A percentile compares a stretch with the other conserved stretches of the same genome.
Evolutionary conservation across 2,329 filamentous ascomycete genomes (phyloP).

Genomic region (Nothophaeocryptopus gaeumannii): DNA sequence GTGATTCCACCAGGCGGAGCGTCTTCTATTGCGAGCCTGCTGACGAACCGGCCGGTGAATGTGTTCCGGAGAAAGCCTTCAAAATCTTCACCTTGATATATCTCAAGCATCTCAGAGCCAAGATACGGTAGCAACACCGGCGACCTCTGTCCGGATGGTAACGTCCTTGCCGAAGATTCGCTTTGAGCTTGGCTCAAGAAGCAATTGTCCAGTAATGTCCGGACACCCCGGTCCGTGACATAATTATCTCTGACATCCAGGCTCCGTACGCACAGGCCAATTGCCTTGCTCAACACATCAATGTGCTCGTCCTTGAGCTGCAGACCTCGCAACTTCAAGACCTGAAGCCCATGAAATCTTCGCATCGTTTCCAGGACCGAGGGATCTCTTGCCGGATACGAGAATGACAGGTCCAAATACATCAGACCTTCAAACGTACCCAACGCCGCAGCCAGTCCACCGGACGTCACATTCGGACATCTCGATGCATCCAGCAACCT

Average conservation of each 20-base stretch:
- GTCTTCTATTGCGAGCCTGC: conserved; percentile 56
- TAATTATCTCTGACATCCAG: conserved; percentile 58
- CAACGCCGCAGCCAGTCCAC: conserved; percentile 52
- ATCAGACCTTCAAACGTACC: conserved; percentile 53
- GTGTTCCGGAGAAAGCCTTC: conserved; percentile 52
- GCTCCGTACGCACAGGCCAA: conserved; percentile 53
- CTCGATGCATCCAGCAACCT: conserved; percentile 56
- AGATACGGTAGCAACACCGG: conserved; percentile 37
- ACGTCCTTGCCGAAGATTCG: background rate
- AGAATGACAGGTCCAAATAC: conserved; percentile 58
- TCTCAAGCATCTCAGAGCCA: conserved; percentile 39
- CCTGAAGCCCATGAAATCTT: conserved; percentile 51
- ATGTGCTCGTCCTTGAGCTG: conserved; percentile 54
- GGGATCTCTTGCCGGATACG: conserved; percentile 31
- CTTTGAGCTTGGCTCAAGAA: conserved; percentile 32
- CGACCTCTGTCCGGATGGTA: conserved; percentile 19
- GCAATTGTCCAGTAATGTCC: conserved; percentile 52
- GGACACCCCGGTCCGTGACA: conserved; percentile 55
- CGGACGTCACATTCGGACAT: conserved; percentile 58
- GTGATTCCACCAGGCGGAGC: conserved; percentile 55
- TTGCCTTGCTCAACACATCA: conserved; percentile 50
- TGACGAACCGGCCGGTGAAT: conserved; percentile 50
- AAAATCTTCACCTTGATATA: conserved; percentile 47
- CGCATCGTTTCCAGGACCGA: conserved; percentile 48
- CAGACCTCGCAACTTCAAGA: conserved; percentile 56